A percentile compares a stretch with the other conserved stretches of the same genome.
Conservation (phyloP, 2,329 filamentous ascomycete genomes). For the Rhytidhysteron rufulum region DNA sequence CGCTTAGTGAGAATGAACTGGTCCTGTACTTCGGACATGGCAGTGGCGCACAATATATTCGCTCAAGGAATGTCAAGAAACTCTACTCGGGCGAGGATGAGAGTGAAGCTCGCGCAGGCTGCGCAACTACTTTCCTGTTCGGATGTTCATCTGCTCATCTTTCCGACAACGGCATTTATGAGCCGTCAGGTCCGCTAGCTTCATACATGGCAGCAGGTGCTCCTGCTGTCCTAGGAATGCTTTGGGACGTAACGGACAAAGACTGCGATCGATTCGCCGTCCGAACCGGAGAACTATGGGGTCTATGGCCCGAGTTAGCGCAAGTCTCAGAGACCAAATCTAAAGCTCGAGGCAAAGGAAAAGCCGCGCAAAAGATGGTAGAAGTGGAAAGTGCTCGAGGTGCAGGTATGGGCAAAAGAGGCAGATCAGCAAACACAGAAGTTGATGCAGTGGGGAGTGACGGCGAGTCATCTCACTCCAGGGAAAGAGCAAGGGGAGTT, state of each 20-base stretch:
- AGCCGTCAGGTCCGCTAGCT: slow-evolving; percentile 84
- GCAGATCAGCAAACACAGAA: slow-evolving; percentile 25
- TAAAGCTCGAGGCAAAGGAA: slow-evolving; percentile 28
- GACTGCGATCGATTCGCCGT: slow-evolving; percentile 93
- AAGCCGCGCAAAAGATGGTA: slow-evolving; percentile 19
- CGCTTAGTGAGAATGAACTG: slow-evolving; percentile 64
- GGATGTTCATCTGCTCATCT: slow-evolving; percentile 86
- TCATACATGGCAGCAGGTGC: slow-evolving; percentile 81
- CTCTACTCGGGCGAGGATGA: slow-evolving; percentile 52
- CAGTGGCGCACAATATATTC: slow-evolving; percentile 90
- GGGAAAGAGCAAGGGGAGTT: slow-evolving; percentile 24
- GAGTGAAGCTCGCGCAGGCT: slow-evolving; percentile 36
- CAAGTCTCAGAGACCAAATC: slow-evolving; percentile 20
- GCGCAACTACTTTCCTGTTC: slow-evolving; percentile 84
- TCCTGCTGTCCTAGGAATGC: slow-evolving; percentile 82
- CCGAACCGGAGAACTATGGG: slow-evolving; percentile 79
- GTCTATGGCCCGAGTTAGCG: slow-evolving; percentile 55
- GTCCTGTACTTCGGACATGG: slow-evolving; percentile 96
- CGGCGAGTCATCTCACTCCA: slow-evolving; percentile 4
- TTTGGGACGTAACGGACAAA: slow-evolving; percentile 98
- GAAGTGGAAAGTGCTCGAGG: slow-evolving; percentile 23
- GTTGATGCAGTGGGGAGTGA: slow-evolving; percentile 19
- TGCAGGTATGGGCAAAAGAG: slow-evolving; percentile 14
- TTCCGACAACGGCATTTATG: slow-evolving; percentile 72
- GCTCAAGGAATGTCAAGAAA: slow-evolving; percentile 74